Evolutionary conservation across 2,329 filamentous ascomycete genomes (phyloP), one percentile per base, ranked within the genome.

Genomic region (Coniochaeta hoffmannii): DNA sequence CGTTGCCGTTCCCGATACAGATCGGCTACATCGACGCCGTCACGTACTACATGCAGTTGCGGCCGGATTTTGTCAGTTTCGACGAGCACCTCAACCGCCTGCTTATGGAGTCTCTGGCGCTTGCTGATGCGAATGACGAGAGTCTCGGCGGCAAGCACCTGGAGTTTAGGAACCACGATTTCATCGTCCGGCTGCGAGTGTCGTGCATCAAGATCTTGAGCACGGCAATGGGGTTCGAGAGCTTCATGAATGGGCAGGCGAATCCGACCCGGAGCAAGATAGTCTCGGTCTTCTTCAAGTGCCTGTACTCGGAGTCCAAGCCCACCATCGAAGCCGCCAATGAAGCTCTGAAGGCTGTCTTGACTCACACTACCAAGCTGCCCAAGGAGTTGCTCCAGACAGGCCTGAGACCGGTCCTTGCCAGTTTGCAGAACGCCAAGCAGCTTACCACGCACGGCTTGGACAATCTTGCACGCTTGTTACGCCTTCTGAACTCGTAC

Each of bases 21-120:
- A 99, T 99, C 62, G 95, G 94, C 4, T 97, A 96, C 66, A 97
- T 99, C 62, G 95, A 99, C 68, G 94, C 94, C 1, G 91, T 99
- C 66, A 96, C 90, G 0, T 99, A 95, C 70, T 95, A 95, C 66
- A 82, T 99, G 74, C 87, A 87, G 56, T 78, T 99, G 51, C 93
- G 95, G 68, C 85, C 87, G 51, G 88, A 94, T 61, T 93, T 97
- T 65, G 85, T 99, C 26, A 84, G 87, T 8, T 96, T 97, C 68
- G 94, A 97, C 61, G 93, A 97, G 52, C 86, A 92, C 60, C 79
- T 97, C 26, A 96, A 94, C 62, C 83, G 94, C 46, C 76, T 99
- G 41, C 80, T 99, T 57, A 89, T 95, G 82, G 94, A 99, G 72
- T 95, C 93, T 6, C 77, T 99, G 38, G 94, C 93, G 11, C 76